Conservation (phyloP, 495 filamentous ascomycete genomes). For the Hypoxylon rickii region DNA sequence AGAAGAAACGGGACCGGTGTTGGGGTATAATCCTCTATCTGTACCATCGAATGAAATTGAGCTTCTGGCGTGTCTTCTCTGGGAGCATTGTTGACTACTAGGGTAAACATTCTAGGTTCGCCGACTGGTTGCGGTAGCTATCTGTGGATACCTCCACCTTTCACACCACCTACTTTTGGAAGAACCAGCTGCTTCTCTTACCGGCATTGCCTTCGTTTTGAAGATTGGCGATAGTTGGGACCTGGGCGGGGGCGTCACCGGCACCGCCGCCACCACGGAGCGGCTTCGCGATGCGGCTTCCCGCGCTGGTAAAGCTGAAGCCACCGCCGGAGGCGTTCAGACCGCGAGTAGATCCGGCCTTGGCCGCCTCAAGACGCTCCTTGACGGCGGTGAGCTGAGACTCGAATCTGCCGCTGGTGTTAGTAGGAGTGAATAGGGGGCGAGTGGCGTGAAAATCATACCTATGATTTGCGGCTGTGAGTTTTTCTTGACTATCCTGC, state of each 20-base stretch:
- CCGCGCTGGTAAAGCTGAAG: constrained; percentile 74
- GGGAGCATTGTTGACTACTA: constrained; percentile 17
- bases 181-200: constrained; percentile 64
- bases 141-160: constrained; percentile 1
- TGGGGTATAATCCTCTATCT: constrained; percentile 38
- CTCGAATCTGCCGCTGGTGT: constrained; percentile 73
- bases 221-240: constrained; percentile 57
- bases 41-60: constrained; percentile 22
- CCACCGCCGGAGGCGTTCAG: constrained; percentile 67
- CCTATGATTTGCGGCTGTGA: constrained; percentile 94
- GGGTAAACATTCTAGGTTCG: constrained; percentile 23
- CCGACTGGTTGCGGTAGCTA: constrained; percentile 1
- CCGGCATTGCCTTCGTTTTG: constrained; percentile 53
- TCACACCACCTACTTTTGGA: constrained; percentile 48
- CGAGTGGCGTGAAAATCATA: constrained; percentile 52
- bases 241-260: constrained; percentile 49
- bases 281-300: constrained; percentile 94
- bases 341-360: constrained; percentile 82
- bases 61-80: constrained; percentile 21
- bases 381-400: constrained; percentile 95
- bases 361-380: constrained; percentile 94
- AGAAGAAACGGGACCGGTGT: constrained; percentile 14
- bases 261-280: constrained; percentile 78
- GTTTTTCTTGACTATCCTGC: constrained; percentile 96
- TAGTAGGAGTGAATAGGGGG: constrained; percentile 13